A percentile compares a stretch with the other conserved stretches of the same genome.
phyloP scores from a whole-genome alignment of 345 rosid genomes.

The Camelina neglecta region DNA sequence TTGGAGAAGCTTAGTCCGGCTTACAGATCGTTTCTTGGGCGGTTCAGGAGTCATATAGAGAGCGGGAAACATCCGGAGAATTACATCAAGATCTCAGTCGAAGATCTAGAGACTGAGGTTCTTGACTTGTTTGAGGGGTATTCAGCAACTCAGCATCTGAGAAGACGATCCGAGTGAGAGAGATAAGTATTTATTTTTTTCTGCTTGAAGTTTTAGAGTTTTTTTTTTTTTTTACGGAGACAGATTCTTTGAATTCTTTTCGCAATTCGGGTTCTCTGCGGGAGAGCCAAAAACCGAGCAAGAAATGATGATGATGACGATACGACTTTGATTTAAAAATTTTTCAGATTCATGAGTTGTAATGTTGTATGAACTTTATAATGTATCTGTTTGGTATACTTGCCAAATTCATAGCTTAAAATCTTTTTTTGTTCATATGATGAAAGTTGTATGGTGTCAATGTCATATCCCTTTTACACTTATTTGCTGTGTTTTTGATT shows the following conservation, averaged over 20 bases:
- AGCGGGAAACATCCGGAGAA: slow-evolving; percentile 95
- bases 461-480: slow-evolving; percentile 25
- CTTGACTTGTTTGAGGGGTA: slow-evolving; percentile 96
- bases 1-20: slow-evolving; percentile 89
- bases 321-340: slow-evolving; percentile 28
- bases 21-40: slow-evolving; percentile 88
- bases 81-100: slow-evolving; percentile 87
- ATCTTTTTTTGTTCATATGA: slow-evolving; percentile 28
- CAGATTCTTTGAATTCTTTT: slow-evolving; percentile 46
- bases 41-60: slow-evolving; percentile 92
- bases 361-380: slow-evolving; percentile 39
- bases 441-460: slow-evolving; percentile 26
- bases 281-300: slow-evolving; percentile 23
- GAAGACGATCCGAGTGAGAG: slow-evolving; percentile 74
- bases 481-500: neutral
- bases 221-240: slow-evolving; percentile 30
- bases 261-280: slow-evolving; percentile 35
- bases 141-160: slow-evolving; percentile 76
- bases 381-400: slow-evolving; percentile 37
- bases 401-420: slow-evolving; percentile 39
- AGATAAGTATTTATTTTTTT: slow-evolving; percentile 37
- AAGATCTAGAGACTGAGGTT: slow-evolving; percentile 85
- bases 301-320: slow-evolving; percentile 34
- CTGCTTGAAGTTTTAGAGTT: slow-evolving; percentile 43
- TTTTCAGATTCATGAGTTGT: slow-evolving; percentile 38